Evolutionary conservation across 2,329 filamentous ascomycete genomes (phyloP).

Genomic region (Trichoderma aggressivum): DNA sequence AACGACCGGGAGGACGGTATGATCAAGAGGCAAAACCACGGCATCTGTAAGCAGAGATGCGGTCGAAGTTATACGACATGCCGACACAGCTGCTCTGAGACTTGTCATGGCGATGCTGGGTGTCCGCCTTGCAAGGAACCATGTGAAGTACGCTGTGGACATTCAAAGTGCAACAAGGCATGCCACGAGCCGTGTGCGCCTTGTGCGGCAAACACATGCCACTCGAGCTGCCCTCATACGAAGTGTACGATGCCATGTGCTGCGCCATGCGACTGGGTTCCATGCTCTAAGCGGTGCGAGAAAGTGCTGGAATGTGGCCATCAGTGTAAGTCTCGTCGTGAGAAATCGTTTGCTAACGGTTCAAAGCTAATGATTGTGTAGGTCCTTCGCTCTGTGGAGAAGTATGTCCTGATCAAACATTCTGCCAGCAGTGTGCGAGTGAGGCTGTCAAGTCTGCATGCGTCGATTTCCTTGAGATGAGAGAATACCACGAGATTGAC

Average conservation of each 20-base stretch:
- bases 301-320: constrained; percentile 56
- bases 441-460: constrained; percentile 41
- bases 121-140: constrained; percentile 47
- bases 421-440: constrained; percentile 56
- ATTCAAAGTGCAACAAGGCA: constrained; percentile 51
- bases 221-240: constrained; percentile 53
- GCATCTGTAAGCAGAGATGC: constrained; percentile 47
- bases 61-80: constrained; percentile 51
- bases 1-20: constrained; percentile 32
- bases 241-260: constrained; percentile 57
- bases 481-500: constrained; percentile 55
- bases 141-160: constrained; percentile 56
- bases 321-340: constrained; percentile 43
- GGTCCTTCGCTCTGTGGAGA: constrained; percentile 63
- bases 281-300: constrained; percentile 59
- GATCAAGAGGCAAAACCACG: constrained; percentile 41
- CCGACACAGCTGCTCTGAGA: constrained; percentile 48
- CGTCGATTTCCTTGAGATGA: constrained; percentile 57
- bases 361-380: background rate
- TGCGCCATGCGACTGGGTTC: constrained; percentile 64
- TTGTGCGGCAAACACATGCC: constrained; percentile 54
- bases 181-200: constrained; percentile 61
- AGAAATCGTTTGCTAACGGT: background rate
- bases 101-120: constrained; percentile 49
- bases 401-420: constrained; percentile 47